Evolutionary conservation across 2,329 filamentous ascomycete species (phyloP).

Genomic region (Trichoderma asperellum): DNA sequence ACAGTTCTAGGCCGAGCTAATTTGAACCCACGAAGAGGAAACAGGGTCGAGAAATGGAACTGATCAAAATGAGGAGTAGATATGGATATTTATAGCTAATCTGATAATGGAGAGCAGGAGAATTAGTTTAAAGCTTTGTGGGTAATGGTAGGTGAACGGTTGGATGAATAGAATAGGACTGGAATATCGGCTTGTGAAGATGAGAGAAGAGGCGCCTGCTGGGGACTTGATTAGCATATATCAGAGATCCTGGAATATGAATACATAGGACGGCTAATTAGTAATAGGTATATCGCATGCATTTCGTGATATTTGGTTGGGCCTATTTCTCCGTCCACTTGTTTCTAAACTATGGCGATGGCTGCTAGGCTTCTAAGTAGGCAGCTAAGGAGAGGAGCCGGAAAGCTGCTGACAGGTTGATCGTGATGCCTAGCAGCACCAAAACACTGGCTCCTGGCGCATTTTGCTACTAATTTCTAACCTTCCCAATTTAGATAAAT

Average conservation of each 20-base stretch:
- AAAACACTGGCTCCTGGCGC: neutral
- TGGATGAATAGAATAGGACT: slow-evolving; percentile 17
- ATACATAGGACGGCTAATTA: neutral
- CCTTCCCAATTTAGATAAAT: neutral
- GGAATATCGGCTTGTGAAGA: neutral
- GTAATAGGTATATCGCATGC: neutral
- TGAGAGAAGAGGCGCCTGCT: neutral
- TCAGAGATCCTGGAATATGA: neutral
- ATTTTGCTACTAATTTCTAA: neutral
- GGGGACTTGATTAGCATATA: neutral
- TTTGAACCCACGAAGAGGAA: neutral
- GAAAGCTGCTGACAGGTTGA: neutral
- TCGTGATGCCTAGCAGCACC: neutral
- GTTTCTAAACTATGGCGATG: neutral
- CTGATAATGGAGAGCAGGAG: neutral
- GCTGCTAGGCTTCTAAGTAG: neutral
- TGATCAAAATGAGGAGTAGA: neutral
- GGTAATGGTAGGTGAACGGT: slow-evolving; percentile 1
- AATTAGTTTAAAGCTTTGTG: neutral
- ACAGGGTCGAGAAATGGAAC: neutral
- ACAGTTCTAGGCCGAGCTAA: slow-evolving; percentile 3
- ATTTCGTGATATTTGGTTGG: neutral
- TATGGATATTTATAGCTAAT: neutral
- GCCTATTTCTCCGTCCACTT: neutral
- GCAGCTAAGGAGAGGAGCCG: neutral